phyloP scores from a whole-genome alignment of 2,329 filamentous ascomycete genomes.

The Phoma sp. region DNA sequence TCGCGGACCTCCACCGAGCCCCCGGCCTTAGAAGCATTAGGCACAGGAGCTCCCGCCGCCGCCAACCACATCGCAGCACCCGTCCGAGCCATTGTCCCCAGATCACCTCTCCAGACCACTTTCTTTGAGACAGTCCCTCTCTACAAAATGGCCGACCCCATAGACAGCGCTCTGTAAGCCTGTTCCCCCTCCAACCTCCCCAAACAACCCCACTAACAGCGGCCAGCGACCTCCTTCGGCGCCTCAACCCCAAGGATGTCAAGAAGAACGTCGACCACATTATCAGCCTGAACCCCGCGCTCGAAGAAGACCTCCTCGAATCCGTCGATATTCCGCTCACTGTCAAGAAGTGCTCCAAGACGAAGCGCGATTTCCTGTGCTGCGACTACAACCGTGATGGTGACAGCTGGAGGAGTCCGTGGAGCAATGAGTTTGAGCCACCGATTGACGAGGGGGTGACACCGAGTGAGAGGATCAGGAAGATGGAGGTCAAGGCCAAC shows the following conservation, averaged over 20 bases:
- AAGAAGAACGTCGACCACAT: slow-evolving; percentile 86
- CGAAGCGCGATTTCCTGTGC: slow-evolving; percentile 92
- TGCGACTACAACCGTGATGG: slow-evolving; percentile 99
- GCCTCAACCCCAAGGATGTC: slow-evolving; percentile 93
- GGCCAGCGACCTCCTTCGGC: slow-evolving; percentile 91
- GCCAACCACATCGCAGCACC: slow-evolving; percentile 10
- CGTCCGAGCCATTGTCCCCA: slow-evolving; percentile 20
- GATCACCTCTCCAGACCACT: slow-evolving; percentile 18
- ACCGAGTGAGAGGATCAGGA: slow-evolving; percentile 87
- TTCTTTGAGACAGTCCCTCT: slow-evolving; percentile 15
- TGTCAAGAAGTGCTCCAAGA: slow-evolving; percentile 83
- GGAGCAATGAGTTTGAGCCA: slow-evolving; percentile 98
- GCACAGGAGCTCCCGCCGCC: slow-evolving; percentile 23
- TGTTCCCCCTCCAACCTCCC: background rate
- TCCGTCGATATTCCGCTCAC: slow-evolving; percentile 96
- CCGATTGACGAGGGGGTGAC: slow-evolving; percentile 84
- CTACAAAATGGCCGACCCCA: slow-evolving; percentile 46
- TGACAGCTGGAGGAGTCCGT: slow-evolving; percentile 96
- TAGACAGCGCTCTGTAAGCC: slow-evolving; percentile 74
- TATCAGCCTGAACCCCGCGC: slow-evolving; percentile 84
- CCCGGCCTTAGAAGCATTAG: slow-evolving; percentile 30
- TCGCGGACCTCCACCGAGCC: slow-evolving; percentile 28
- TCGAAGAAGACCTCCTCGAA: slow-evolving; percentile 96
- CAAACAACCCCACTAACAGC: slow-evolving; percentile 20
- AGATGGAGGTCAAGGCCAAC: slow-evolving; percentile 93